Conservation (phyloP, 2,329 filamentous ascomycete genomes). For the Aspergillus pseudotamarii region DNA sequence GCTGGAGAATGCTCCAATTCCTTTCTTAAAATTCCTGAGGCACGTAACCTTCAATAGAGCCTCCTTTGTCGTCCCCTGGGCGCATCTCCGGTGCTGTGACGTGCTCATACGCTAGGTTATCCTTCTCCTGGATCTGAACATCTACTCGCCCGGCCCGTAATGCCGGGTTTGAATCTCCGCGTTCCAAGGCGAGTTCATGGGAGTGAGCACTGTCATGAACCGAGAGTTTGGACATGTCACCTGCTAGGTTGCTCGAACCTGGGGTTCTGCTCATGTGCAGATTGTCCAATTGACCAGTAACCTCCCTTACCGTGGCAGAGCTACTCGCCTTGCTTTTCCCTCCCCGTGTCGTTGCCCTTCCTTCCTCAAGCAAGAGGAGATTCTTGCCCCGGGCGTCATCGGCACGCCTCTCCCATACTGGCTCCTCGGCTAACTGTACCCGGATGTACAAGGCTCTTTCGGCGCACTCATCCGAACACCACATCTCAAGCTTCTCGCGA, state of each 20-base stretch:
- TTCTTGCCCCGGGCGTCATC: conserved; percentile 48
- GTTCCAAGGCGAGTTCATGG: conserved; percentile 39
- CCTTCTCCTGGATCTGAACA: conserved; percentile 39
- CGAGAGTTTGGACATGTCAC: conserved; percentile 29
- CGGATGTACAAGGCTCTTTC: conserved; percentile 80
- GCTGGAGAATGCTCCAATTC: neutral
- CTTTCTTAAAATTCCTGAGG: conserved; percentile 29
- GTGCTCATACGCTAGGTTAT: conserved; percentile 15
- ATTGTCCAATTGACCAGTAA: conserved; percentile 24
- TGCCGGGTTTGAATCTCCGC: conserved; percentile 33
- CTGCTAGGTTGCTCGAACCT: conserved; percentile 22
- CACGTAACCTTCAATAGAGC: conserved; percentile 47
- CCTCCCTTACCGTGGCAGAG: conserved; percentile 29
- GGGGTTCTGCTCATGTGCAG: conserved; percentile 21
- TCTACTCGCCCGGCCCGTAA: conserved; percentile 34
- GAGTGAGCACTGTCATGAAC: conserved; percentile 29
- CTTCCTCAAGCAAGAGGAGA: conserved; percentile 70
- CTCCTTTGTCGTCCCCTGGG: conserved; percentile 38
- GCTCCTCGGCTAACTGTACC: conserved; percentile 82
- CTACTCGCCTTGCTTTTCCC: conserved; percentile 23
- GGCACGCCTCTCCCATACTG: conserved; percentile 78
- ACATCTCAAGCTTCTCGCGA: conserved; percentile 74
- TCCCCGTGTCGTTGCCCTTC: conserved; percentile 25
- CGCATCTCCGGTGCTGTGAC: conserved; percentile 36
- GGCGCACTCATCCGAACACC: conserved; percentile 82